These are phyloP conservation scores for Eucalyptus camaldulensis DNA, from an alignment of 345 rosid genomes.

Conservation along the genomic window DNA sequence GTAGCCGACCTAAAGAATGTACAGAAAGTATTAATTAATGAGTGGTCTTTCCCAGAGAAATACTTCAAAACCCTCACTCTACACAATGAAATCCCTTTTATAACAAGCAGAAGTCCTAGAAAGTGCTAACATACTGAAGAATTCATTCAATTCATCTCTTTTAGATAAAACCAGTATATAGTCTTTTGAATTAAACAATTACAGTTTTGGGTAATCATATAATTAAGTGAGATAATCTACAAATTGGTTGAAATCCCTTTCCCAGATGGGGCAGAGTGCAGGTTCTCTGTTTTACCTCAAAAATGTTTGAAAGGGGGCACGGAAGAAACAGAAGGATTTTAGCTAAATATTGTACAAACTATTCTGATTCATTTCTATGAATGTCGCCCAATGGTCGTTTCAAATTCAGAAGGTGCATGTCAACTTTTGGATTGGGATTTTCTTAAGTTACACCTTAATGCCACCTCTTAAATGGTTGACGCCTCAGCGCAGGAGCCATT, in stretches of 20 bases:
- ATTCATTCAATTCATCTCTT: not conserved
- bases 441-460: too few relatives aligned
- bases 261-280: fast-evolving
- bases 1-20: not conserved
- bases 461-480: fast-evolving
- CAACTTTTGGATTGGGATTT: too few relatives aligned
- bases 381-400: too few relatives aligned
- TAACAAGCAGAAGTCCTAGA: fast-evolving
- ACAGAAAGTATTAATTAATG: not conserved
- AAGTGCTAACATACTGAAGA: not conserved
- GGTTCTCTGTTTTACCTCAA: not conserved
- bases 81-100: not conserved
- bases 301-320: not conserved
- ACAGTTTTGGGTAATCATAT: not conserved
- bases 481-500: not conserved
- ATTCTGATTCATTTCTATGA: not conserved
- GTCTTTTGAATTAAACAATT: too few relatives aligned
- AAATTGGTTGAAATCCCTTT: not conserved
- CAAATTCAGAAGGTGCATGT: too few relatives aligned
- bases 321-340: not conserved
- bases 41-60: not conserved
- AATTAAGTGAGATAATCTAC: not conserved
- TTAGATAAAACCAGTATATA: fast-evolving
- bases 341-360: not conserved
- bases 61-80: not conserved